Evolutionary conservation across 345 rosid species (phyloP), one percentile per base, ranked within the genome.

Genomic region (Rubroshorea leprosula): DNA sequence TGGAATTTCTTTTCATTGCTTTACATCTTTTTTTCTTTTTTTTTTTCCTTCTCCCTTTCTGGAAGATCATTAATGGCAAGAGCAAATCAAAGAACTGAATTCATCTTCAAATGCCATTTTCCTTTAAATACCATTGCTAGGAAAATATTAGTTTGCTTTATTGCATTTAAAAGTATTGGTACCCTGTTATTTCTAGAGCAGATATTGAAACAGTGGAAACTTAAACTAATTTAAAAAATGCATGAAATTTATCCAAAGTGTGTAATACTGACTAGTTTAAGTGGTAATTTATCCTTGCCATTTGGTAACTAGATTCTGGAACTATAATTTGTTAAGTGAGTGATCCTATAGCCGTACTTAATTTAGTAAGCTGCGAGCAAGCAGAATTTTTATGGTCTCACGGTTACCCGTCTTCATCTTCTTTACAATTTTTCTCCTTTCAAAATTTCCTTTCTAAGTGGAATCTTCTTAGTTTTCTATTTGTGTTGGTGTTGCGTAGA

Each of bases 401-500:
- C 8, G 8, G 31, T 27, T 27, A 27, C 8, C 8, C 31, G 4
- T 27, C 8, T 27, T 27, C 41, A 6, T 35, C 11, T 8, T 1
- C 41, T 35, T 35, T 35, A 6, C 41, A 35, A 8, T 35, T 3
- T n/a, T n/a, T n/a, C n/a, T n/a, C 5, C 1, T 35, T 35, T 13
- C 12, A 3, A 4, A 1, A 2, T 35, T 3, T 8, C 11, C 41
- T 13, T 35, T 35, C 11, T 35, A n/a, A n/a, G n/a, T n/a, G n/a
- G n/a, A n/a, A n/a, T n/a, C n/a, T n/a, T n/a, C n/a, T n/a, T n/a
- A n/a, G n/a, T n/a, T n/a, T n/a, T n/a, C n/a, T n/a, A n/a, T 2
- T 35, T 8, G 12, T 35, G 23, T 51, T 71, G 62, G 7, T 25
- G 13, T 13, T 66, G 18, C 23, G 57, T 69, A 84, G 95, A 71